Evolutionary conservation across 179 eudicot genomes (phyloP).

Genomic region (Silene coronaria): DNA sequence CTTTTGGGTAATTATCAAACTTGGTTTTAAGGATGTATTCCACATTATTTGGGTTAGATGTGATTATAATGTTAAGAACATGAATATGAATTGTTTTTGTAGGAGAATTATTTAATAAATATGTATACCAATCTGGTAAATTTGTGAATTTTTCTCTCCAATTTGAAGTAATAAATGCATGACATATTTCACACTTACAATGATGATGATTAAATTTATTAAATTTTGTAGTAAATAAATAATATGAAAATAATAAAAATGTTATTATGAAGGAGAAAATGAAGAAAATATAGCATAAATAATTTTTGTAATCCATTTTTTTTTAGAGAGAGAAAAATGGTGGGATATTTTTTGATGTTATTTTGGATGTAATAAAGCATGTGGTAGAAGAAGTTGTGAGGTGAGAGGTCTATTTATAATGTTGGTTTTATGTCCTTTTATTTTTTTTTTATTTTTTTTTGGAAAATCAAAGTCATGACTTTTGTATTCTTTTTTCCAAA

Average conservation of each 20-base stretch:
- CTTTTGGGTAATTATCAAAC: conserved; percentile 75
- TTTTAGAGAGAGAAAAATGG: neutral
- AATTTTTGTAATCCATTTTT: conserved; percentile 1
- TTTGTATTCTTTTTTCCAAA: too few relatives aligned
- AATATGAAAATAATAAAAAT: conserved; percentile 5
- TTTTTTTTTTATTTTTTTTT: neutral
- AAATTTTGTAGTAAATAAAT: neutral
- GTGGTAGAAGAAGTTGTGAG: too few relatives aligned
- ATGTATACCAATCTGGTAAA: conserved; percentile 57
- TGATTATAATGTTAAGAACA: conserved; percentile 56
- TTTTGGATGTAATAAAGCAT: too few relatives aligned
- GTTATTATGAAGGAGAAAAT: neutral
- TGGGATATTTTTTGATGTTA: neutral
- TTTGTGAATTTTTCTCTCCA: conserved; percentile 34
- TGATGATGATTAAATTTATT: conserved; percentile 1
- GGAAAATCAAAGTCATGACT: neutral
- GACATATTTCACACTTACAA: conserved; percentile 39
- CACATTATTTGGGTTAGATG: conserved; percentile 65
- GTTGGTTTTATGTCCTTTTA: too few relatives aligned
- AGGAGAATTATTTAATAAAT: conserved; percentile 44
- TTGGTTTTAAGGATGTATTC: conserved; percentile 65
- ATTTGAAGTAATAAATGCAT: conserved; percentile 31
- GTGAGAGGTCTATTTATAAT: too few relatives aligned
- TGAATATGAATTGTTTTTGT: conserved; percentile 57
- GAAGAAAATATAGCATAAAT: conserved; percentile 2